A percentile compares a stretch with the other conserved stretches of the same genome.
Evolutionary conservation across 176 grass and related monocot genomes (phyloP).

Genomic region (Oryza nivara): DNA sequence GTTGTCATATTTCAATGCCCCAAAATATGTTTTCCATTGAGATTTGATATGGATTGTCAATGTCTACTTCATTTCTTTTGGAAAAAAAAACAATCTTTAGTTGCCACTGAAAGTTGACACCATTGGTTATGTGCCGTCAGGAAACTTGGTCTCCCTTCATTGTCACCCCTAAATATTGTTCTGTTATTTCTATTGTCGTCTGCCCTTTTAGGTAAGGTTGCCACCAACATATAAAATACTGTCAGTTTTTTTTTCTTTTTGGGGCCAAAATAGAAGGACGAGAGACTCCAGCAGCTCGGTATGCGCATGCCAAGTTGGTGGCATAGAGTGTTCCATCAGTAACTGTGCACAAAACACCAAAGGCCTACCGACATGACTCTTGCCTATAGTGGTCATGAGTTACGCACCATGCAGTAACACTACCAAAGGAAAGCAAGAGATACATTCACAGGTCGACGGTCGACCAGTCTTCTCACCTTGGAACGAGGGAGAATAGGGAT

Average conservation of each 20-base stretch:
- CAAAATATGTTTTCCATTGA: conserved; percentile 30
- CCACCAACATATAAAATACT: neutral
- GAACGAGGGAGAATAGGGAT: neutral
- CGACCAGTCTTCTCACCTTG: neutral
- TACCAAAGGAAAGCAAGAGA: neutral
- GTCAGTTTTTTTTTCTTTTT: neutral
- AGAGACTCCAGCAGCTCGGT: no score
- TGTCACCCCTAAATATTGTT: neutral
- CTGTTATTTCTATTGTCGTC: neutral
- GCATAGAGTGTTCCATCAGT: neutral
- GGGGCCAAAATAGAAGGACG: no score
- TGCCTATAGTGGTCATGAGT: neutral
- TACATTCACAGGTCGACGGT: no score
- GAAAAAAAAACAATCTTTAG: neutral
- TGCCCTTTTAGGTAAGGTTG: neutral
- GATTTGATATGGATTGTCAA: conserved; percentile 10
- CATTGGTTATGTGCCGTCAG: neutral
- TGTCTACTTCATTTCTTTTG: neutral
- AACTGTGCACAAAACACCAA: neutral
- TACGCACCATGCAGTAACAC: neutral
- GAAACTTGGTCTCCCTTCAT: neutral
- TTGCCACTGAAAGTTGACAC: neutral
- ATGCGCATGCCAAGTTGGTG: neutral
- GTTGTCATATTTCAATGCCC: conserved; percentile 22
- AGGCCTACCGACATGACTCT: neutral